Evolutionary conservation across 2,329 filamentous ascomycete species (phyloP), one percentile per base, ranked within the genome.

Genomic region (Cordyceps tenuipes): DNA sequence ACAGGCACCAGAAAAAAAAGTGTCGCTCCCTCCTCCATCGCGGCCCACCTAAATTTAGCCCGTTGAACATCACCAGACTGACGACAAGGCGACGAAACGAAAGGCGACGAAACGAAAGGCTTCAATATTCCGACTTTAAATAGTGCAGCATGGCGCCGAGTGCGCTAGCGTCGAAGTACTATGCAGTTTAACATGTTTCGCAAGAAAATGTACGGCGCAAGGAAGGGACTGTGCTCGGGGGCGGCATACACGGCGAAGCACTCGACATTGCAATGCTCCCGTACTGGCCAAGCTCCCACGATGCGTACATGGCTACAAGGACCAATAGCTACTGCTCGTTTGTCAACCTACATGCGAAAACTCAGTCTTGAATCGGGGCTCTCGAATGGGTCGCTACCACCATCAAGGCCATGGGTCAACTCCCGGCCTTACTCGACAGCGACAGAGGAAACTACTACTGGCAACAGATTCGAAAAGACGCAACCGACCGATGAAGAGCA

Each of bases 11-110:
- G 36, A 12, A n/a, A 46, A 52, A 52, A 58, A 58, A 58, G 17
- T 19, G 43, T 43, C 15, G 48, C 36, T 26, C 23, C 23, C 3
- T 23, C 7, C n/a, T 23, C 7, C n/a, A 36, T 36, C 19, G 10
- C 23, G 57, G 49, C 57, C 57, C 57, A 59, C 57, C 57, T 53
- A 53, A 59, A 53, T 39, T 41, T 59, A 13, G 15, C 13, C 10
- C 43, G 13, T 39, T 2, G 9, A 59, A 46, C 49, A 41, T 58
- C 10, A 31, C 19, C 12, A 49, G 21, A 59, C 12, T 41, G 21
- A 59, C 47, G 13, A 59, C 57, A 9, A 31, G 15, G 36, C 21
- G 15, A 52, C 9, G 17, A 8, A 36, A 36, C 34, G 12, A 36
- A 13, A 36, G 34, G 34, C 5, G 15, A 52, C 9, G 17, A 8